Base-by-base conservation (phyloP, 148 eudicot genomes). In the Dysphania ambrosioides region DNA sequence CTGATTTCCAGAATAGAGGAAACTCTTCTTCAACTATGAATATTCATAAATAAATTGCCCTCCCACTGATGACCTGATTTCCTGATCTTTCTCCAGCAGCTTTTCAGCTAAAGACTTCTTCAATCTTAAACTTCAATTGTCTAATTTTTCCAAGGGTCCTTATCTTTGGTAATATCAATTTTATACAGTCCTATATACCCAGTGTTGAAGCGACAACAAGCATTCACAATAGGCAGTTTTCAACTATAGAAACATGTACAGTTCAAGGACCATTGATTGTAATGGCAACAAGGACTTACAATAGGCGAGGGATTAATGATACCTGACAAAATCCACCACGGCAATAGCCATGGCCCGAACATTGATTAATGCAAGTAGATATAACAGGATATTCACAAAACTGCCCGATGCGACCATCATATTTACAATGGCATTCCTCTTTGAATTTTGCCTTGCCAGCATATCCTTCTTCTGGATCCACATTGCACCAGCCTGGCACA, bases 261-360 rank as follows among this genome's bases (percentile, higher is more conserved):
- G n/a, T n/a, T n/a, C n/a, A n/a, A n/a, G n/a, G n/a, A n/a, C n/a
- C n/a, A n/a, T n/a, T n/a, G n/a, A n/a, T n/a, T n/a, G n/a, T n/a
- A n/a, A n/a, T n/a, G n/a, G n/a, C n/a, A n/a, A n/a, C n/a, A n/a
- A n/a, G n/a, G n/a, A n/a, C n/a, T n/a, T n/a, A n/a, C n/a, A n/a
- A n/a, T n/a, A n/a, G 44, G 68, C 36, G 16, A 47, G 35, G 68
- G 57, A 72, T 41, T 38, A 2, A 38, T 35, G 21, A 31, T 80
- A 94, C 97, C 97, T 94, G 89, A 81, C 98, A 94, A 85, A 85
- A 88, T 73, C 98, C 98, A 73, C 98, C 96, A 63, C 90, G 98
- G 71, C 98, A 94, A 83, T 81, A 77, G 47, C 98, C 98, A 82
- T 88, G 90, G 64, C 92, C 88, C 26, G 98, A 90, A 70, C 98